These are phyloP conservation scores for Morella rubra DNA, from an alignment of 306 rosid genomes.

Conservation along the genomic window DNA sequence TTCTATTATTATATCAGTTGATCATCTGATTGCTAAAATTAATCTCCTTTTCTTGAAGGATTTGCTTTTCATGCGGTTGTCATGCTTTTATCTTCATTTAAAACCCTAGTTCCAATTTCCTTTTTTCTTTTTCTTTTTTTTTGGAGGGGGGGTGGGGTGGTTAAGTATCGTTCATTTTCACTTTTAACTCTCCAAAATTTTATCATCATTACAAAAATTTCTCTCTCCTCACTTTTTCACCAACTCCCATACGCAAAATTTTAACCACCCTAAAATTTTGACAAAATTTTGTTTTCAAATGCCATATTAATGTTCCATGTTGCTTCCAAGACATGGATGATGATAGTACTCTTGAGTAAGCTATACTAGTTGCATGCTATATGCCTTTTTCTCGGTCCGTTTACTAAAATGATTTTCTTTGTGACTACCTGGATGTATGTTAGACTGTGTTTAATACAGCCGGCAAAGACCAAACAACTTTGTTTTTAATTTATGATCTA, in stretches of 20 bases:
- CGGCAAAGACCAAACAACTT: neutral
- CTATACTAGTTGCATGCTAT: neutral
- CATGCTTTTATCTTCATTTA: neutral
- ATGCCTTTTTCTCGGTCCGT: neutral
- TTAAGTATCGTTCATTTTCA: too few species aligned
- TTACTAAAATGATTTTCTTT: neutral
- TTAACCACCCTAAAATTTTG: too few species aligned
- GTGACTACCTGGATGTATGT: neutral
- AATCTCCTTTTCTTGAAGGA: constrained; percentile 6
- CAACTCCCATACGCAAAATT: too few species aligned
- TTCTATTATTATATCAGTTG: neutral
- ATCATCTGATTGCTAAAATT: constrained; percentile 8
- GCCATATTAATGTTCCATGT: neutral
- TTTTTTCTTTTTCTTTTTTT: too few species aligned
- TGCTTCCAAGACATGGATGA: neutral
- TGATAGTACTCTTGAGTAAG: neutral
- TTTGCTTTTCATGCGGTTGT: constrained; percentile 2
- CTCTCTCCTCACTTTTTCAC: too few species aligned
- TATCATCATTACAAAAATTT: too few species aligned
- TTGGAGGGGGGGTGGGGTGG: too few species aligned
- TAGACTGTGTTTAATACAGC: neutral
- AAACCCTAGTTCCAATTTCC: too few species aligned
- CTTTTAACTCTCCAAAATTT: too few species aligned
- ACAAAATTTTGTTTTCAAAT: too few species aligned
- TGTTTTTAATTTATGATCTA: neutral